Evolutionary conservation across 176 grass and related monocot genomes (phyloP), one percentile per base, ranked within the genome.

Genomic region (Musa schizocarpa): DNA sequence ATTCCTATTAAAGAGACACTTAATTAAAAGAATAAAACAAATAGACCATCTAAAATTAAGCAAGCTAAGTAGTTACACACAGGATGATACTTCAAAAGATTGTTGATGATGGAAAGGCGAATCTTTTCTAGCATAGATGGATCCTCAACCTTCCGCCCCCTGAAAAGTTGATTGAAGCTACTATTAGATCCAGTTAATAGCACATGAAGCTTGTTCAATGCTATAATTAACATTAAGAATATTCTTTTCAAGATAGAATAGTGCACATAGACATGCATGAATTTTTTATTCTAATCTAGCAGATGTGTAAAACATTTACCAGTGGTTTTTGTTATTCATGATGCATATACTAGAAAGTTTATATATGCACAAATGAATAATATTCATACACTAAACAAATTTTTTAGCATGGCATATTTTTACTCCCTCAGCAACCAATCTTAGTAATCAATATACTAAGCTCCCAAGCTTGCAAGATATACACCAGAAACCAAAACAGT

Each of bases 81-180:
- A 62, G 94, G 90, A 87, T 98, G 94, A 73, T 93, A 98, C 77
- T 91, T 77, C 57, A 98, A 90, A 80, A 98, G 94, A 75, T 98
- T 98, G 88, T 90, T 98, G 83, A 98, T 98, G 76, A 98, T 86
- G 48, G 94, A 91, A 67, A 98, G 84, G 7, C 94, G 84, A 80
- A 98, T 93, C 82, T 83, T 87, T 79, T 98, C 94, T 70, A 98
- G 74, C 86, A 91, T 93, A 86, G 81, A 84, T 59, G 94, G 94
- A 81, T 98, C 84, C 80, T 93, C 94, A 77, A 98, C 86, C 72
- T 98, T 98, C 72, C 94, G 88, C 16, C 94, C 94, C 34, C 94
- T 98, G 58, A 48, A 82, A 51, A 9, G 10, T 67, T 23, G 54
- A 23, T 53, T 53, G 27, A 14, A 73, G 19, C 20, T 1, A 53